Conservation (phyloP, 768 basidiomycete genomes). For the Saitozyma sp. region DNA sequence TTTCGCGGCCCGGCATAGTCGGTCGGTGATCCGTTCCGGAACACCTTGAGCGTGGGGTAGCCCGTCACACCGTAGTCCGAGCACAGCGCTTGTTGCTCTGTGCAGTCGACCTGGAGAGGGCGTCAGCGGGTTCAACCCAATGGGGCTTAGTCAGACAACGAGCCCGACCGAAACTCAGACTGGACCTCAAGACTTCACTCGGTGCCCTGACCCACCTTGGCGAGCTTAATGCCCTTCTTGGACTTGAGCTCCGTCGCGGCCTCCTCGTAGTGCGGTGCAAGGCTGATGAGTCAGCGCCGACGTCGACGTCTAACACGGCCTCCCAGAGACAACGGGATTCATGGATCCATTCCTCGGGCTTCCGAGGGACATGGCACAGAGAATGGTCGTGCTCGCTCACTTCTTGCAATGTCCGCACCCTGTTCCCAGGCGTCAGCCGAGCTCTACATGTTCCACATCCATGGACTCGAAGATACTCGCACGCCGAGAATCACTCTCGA, state of each 20-base stretch:
- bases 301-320: background rate
- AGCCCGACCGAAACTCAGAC: background rate
- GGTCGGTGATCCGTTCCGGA: constrained; percentile 73
- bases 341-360: too few species aligned
- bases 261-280: constrained; percentile 85
- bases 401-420: constrained; percentile 96
- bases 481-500: too few species aligned
- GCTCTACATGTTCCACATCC: background rate
- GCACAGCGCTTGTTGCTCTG: constrained; percentile 89
- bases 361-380: background rate
- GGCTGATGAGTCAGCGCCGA: constrained; percentile 52
- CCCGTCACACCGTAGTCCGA: constrained; percentile 82
- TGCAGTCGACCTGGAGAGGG: constrained; percentile 73
- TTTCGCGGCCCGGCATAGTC: constrained; percentile 89
- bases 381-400: constrained; percentile 25
- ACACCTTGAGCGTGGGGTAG: constrained; percentile 91
- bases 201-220: constrained; percentile 58
- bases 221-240: constrained; percentile 80
- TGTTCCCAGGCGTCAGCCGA: constrained; percentile 3
- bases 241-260: constrained; percentile 86
- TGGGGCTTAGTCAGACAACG: background rate
- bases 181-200: background rate
- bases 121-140: too few species aligned
- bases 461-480: too few species aligned
- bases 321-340: background rate